Base-by-base conservation (phyloP, 164 flowering plant genomes). In the Aristolochia fimbriata region DNA sequence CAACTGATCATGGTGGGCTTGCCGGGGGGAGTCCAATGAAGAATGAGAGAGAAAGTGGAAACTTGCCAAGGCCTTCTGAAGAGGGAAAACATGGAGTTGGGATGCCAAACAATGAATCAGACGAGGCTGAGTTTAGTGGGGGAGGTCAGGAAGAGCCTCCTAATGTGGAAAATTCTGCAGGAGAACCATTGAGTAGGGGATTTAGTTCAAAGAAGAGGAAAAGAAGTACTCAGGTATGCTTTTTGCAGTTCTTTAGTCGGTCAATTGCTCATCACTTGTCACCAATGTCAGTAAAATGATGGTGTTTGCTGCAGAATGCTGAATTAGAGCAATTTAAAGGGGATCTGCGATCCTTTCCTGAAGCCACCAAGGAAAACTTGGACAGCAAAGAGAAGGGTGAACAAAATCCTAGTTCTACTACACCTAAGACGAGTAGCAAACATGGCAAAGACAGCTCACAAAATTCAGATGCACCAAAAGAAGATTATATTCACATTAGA, bases 401-500 rank as follows among this genome's bases (percentile, higher is more conserved):
- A 12, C 81, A 80, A 41, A 80, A 76, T 22, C 77, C 75, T 8
- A 57, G 61, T 67, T 62, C 78, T 57, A 30, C 69, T 30, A 17
- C 68, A 2, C 65, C 59, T 31, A 85, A 79, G 68, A 59, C 67
- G 45, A 59, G 67, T 62, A 82, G 74, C 22, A 85, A 86, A 69
- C 69, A 81, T 50, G 77, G 77, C 47, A 86, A 88, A 72, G 87
- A 80, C 57, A 75, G 78, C n/a, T 70, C 86, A 47, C 86, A 84
- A 72, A 74, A 79, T 58, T 78, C 91, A 6, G 91, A 90, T 73
- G 67, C 73, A 13, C 71, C 80, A 11, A 90, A 93, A 71, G 96
- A 92, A 69, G 99, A 85, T 60, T 93, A 87, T 62, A 93, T 93
- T 64, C 97, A 93, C 77, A 79, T 93, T 48, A 73, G 99, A 78